Conservation (phyloP, 2,329 filamentous ascomycete genomes). For the Pochonia chlamydosporia region DNA sequence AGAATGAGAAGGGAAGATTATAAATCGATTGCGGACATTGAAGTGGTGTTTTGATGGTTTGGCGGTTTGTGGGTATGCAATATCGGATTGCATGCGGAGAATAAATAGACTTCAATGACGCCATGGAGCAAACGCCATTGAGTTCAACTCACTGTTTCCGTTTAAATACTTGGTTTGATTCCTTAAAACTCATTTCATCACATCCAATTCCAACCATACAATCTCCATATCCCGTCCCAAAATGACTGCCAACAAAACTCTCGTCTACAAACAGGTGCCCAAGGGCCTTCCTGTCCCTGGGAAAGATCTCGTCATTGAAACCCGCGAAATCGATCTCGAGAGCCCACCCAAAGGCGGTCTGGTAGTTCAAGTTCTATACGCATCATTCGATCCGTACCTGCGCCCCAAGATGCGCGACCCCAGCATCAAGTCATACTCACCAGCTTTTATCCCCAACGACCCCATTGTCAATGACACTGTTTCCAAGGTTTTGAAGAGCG, state of each 20-base stretch:
- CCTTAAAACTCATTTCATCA: too few relatives aligned
- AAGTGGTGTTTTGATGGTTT: too few relatives aligned
- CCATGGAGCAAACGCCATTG: too few relatives aligned
- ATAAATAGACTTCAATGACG: too few relatives aligned
- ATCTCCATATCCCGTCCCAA: too few relatives aligned
- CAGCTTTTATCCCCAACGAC: conserved; percentile 49
- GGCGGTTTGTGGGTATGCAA: too few relatives aligned
- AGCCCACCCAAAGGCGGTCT: conserved; percentile 57
- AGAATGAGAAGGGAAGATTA: too few relatives aligned
- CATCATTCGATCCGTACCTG: conserved; percentile 80
- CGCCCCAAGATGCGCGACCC: conserved; percentile 70
- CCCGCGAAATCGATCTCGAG: conserved; percentile 60
- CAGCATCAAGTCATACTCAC: conserved; percentile 52
- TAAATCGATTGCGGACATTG: too few relatives aligned
- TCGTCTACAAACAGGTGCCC: conserved; percentile 69
- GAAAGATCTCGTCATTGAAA: conserved; percentile 63
- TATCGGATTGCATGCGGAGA: too few relatives aligned
- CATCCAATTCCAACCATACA: too few relatives aligned
- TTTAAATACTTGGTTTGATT: too few relatives aligned
- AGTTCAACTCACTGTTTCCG: too few relatives aligned
- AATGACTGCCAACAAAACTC: conserved; percentile 58
- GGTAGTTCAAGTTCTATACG: conserved; percentile 64
- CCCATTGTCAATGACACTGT: conserved; percentile 61
- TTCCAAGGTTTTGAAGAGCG: conserved; percentile 65
- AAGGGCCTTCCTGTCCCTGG: conserved; percentile 61